Conservation (phyloP, 306 rosid species). For the Prunus campanulata region DNA sequence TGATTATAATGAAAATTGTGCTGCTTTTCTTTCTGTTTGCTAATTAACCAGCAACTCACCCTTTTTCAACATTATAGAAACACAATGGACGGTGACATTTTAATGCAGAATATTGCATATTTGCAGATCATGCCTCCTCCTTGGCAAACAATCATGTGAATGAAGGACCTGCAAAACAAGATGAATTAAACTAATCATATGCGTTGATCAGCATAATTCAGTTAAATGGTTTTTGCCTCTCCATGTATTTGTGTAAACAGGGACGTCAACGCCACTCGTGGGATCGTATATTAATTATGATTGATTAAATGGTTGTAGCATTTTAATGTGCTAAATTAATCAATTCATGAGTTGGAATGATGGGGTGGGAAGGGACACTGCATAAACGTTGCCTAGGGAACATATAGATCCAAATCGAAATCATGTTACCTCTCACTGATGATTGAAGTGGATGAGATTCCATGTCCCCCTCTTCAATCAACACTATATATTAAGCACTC, state of each 20-base stretch:
- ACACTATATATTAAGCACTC: neutral
- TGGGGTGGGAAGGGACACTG: constrained; percentile 27
- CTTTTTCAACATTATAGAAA: no score
- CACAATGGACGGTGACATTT: no score
- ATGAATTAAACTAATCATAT: neutral
- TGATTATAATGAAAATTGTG: neutral
- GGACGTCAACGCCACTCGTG: no score
- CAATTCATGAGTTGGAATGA: constrained; percentile 20
- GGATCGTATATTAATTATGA: no score
- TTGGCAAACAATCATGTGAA: neutral
- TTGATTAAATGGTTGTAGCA: no score
- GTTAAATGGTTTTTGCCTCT: no score
- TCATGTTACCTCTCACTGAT: constrained; percentile 11
- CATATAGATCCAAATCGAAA: constrained; percentile 22
- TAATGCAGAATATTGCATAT: neutral
- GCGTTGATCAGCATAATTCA: no score
- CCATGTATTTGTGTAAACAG: no score
- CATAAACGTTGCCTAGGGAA: constrained; percentile 14
- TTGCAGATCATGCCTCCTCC: neutral
- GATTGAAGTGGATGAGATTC: constrained; percentile 23
- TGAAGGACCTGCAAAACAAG: neutral
- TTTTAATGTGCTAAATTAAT: neutral
- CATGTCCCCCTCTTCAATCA: constrained; percentile 21
- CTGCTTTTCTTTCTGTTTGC: neutral
- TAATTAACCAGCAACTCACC: no score